Evolutionary conservation across 192 early-diverging fungal species (phyloP).

Genomic region (Dissophora globulifera): DNA sequence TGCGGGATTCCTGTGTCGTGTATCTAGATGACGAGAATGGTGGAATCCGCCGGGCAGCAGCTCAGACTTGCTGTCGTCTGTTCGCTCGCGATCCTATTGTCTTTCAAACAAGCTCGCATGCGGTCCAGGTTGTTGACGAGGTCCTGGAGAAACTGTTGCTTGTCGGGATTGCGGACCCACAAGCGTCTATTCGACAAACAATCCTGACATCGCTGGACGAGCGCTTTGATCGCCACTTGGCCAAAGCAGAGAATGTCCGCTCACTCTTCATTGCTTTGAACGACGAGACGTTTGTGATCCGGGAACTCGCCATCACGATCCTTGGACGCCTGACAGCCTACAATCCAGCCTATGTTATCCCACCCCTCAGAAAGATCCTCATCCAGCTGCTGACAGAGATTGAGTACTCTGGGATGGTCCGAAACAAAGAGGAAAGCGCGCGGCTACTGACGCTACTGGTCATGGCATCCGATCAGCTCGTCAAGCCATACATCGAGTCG

Average conservation of each 20-base stretch:
- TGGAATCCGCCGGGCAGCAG: conserved; percentile 86
- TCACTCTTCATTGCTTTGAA: conserved; percentile 88
- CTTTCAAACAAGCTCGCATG: conserved; percentile 75
- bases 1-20: conserved; percentile 80
- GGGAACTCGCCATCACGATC: conserved; percentile 82
- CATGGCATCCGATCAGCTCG: conserved; percentile 75
- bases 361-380: conserved; percentile 83
- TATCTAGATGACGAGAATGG: conserved; percentile 84
- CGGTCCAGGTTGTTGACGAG: conserved; percentile 85
- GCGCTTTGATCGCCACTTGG: conserved; percentile 88
- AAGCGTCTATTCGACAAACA: conserved; percentile 76
- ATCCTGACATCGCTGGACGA: conserved; percentile 83
- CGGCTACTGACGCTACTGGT: conserved; percentile 81
- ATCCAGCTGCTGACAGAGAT: conserved; percentile 91
- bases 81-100: conserved; percentile 84
- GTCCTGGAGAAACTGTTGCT: conserved; percentile 88
- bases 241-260: conserved; percentile 90
- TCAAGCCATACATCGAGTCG: conserved; percentile 89
- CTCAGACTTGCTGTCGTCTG: conserved; percentile 84
- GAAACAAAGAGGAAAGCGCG: conserved; percentile 88
- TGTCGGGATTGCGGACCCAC: conserved; percentile 89
- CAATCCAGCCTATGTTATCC: conserved; percentile 94
- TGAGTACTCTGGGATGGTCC: conserved; percentile 79
- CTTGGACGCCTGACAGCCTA: conserved; percentile 80
- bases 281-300: conserved; percentile 90